A percentile compares a stretch with the other conserved stretches of the same genome.
These are phyloP conservation scores for Massarina eburnea DNA, from an alignment of 2,329 filamentous ascomycete species.

Conservation along the genomic window DNA sequence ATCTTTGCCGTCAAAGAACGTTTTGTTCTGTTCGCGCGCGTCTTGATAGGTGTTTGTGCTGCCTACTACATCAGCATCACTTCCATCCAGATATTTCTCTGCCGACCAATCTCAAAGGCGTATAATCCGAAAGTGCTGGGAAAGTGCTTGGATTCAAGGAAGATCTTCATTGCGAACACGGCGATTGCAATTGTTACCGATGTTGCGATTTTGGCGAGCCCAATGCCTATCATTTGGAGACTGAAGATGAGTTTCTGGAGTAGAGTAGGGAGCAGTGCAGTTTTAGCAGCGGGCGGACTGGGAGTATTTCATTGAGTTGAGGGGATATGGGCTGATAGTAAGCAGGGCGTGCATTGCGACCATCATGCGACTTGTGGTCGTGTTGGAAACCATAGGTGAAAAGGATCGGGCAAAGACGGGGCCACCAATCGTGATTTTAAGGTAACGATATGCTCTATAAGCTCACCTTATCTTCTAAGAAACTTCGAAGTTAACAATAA, in stretches of 20 bases:
- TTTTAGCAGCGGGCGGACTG: background rate
- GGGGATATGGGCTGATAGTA: background rate
- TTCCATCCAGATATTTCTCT: background rate
- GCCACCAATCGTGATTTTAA: constrained; percentile 1
- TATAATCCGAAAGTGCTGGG: background rate
- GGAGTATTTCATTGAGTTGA: background rate
- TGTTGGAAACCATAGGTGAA: background rate
- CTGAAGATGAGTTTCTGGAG: constrained; percentile 1
- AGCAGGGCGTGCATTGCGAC: background rate
- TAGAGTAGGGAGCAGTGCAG: background rate
- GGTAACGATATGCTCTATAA: background rate
- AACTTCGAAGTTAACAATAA: too few relatives aligned
- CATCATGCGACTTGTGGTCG: background rate
- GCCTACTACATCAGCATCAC: constrained; percentile 1
- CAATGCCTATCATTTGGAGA: background rate
- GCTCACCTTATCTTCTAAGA: background rate
- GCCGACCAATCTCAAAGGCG: background rate
- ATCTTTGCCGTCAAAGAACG: background rate
- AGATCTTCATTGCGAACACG: background rate
- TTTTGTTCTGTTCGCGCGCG: background rate
- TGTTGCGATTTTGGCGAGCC: background rate
- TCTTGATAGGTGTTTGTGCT: background rate
- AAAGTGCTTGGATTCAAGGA: background rate
- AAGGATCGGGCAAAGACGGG: background rate
- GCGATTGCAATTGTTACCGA: background rate